Conservation (phyloP, 495 filamentous ascomycete species). For the Penicillium fimorum region DNA sequence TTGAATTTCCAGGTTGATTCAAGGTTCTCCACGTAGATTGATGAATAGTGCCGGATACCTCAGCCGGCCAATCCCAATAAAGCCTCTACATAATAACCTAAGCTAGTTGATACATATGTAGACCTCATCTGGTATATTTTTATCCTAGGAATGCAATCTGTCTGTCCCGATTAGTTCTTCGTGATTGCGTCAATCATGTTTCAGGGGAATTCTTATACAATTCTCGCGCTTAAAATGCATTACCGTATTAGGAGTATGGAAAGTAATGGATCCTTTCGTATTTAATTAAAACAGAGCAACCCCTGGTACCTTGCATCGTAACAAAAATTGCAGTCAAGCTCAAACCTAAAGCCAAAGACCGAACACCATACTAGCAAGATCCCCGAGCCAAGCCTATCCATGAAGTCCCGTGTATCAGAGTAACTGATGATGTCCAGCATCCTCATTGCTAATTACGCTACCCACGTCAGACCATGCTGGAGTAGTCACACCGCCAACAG, state of each 20-base stretch:
- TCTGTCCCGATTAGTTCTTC: no score
- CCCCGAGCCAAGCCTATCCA: background rate
- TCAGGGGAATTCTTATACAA: no score
- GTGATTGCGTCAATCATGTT: no score
- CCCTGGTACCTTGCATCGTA: background rate
- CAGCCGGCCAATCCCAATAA: background rate
- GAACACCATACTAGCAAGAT: background rate
- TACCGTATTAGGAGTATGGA: no score
- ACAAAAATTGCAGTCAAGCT: background rate
- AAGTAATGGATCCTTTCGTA: background rate
- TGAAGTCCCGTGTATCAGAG: background rate
- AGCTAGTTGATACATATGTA: no score
- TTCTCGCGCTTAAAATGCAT: no score
- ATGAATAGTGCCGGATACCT: background rate
- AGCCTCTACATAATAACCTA: background rate
- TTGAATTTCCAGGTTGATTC: background rate
- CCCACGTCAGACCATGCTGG: conserved; percentile 78
- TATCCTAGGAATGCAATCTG: no score
- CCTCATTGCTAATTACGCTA: conserved; percentile 62
- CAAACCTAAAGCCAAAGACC: background rate
- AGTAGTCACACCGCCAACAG: conserved; percentile 54
- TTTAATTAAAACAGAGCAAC: background rate
- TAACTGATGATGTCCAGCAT: conserved; percentile 35
- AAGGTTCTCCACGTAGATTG: background rate
- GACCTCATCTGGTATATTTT: no score